Evolutionary conservation across 805 yeast genomes (phyloP).

Genomic region (Saccharomycodes ludwigii): DNA sequence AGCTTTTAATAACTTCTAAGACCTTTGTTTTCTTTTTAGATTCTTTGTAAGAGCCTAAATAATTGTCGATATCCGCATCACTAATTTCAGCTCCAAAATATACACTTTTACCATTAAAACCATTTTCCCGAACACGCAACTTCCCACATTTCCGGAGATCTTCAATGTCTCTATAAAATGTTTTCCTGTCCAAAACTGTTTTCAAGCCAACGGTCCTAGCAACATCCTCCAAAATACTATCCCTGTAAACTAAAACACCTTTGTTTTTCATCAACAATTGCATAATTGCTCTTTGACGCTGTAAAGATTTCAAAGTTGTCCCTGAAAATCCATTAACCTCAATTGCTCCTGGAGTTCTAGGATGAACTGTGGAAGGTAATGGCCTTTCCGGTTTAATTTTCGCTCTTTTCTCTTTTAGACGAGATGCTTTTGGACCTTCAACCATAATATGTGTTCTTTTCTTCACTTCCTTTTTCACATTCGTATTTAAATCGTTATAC

Average conservation of each 20-base stretch:
- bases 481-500: not conserved
- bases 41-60: conserved; percentile 18
- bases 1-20: conserved; percentile 17
- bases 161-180: conserved; percentile 34
- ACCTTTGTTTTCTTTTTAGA: conserved; percentile 13
- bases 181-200: conserved; percentile 38
- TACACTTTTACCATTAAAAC: conserved; percentile 11
- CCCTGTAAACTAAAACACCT: conserved; percentile 36
- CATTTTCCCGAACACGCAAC: conserved; percentile 12
- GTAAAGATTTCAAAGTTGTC: conserved; percentile 30
- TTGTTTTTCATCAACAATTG: conserved; percentile 29
- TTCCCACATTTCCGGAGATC: conserved; percentile 23
- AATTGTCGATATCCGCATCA: conserved; percentile 11
- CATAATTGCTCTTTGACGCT: conserved; percentile 32
- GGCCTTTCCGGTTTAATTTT: too few species aligned
- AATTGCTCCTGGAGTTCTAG: too few species aligned
- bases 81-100: conserved; percentile 15
- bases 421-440: not conserved
- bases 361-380: too few species aligned
- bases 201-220: conserved; percentile 30
- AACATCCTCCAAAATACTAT: conserved; percentile 27
- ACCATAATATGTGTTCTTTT: not conserved
- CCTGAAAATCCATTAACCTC: conserved; percentile 25
- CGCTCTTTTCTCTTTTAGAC: not conserved
- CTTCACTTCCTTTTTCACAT: not conserved